These are phyloP conservation scores for Rhodotorula sp. DNA, from an alignment of 1,284 basidiomycete genomes.

Conservation along the genomic window DNA sequence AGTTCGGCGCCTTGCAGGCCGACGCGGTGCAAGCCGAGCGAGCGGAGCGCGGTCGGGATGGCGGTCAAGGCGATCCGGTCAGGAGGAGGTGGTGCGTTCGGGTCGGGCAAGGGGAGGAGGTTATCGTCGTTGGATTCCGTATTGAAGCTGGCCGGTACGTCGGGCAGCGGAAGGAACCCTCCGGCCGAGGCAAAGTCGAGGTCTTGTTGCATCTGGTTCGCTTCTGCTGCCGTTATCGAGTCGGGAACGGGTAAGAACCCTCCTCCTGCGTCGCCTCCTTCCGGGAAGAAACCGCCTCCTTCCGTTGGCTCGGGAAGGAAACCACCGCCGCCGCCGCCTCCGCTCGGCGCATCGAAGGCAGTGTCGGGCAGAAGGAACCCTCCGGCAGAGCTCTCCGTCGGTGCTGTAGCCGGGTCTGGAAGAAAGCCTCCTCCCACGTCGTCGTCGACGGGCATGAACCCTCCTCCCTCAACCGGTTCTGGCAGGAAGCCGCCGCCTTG, in stretches of 20 bases:
- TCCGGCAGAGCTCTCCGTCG: not conserved
- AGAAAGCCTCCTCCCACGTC: not conserved
- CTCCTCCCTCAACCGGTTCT: not conserved
- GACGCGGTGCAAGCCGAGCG: slow-evolving; percentile 9
- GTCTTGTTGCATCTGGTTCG: not conserved
- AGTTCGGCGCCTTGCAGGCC: slow-evolving; percentile 24
- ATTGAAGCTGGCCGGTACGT: not conserved
- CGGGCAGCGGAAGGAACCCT: slow-evolving; percentile 10
- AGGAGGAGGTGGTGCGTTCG: slow-evolving; percentile 6
- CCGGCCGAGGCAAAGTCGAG: slow-evolving; percentile 7
- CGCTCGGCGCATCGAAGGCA: too few species aligned
- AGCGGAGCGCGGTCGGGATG: slow-evolving; percentile 14
- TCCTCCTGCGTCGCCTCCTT: not conserved
- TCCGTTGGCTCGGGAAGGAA: not conserved
- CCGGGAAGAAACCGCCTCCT: not conserved
- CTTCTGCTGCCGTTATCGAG: not conserved
- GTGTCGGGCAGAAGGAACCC: not conserved
- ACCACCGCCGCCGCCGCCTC: too few species aligned
- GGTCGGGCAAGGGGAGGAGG: slow-evolving; percentile 1
- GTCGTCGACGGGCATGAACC: slow-evolving; percentile 14
- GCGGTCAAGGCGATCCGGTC: slow-evolving; percentile 26
- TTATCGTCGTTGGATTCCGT: slow-evolving; percentile 1
- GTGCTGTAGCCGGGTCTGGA: not conserved
- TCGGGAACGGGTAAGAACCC: not conserved
- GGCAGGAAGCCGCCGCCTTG: slow-evolving; percentile 13